phyloP scores from a whole-genome alignment of 2,329 filamentous ascomycete genomes.

The Gremmenia infestans region DNA sequence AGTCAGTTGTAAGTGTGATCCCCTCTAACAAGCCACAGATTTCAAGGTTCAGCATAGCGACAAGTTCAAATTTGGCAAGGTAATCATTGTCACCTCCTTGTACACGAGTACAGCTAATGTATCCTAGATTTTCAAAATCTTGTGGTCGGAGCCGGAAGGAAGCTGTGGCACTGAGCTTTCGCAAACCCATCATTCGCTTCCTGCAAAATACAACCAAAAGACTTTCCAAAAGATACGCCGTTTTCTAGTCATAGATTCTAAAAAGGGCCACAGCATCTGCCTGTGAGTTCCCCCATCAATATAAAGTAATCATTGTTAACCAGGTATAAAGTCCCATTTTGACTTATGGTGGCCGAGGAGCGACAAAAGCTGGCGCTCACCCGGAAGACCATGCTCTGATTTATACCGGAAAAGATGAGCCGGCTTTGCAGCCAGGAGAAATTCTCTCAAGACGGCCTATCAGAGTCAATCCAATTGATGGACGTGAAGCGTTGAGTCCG shows the following conservation, averaged over 20 bases:
- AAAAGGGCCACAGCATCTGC: conserved; percentile 12
- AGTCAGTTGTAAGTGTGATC: not conserved
- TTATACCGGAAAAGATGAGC: not conserved
- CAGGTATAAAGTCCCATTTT: conserved; percentile 16
- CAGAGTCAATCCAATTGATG: not conserved
- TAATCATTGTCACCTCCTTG: not conserved
- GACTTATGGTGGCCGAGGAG: conserved; percentile 14
- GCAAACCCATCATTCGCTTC: not conserved
- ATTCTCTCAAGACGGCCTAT: not conserved
- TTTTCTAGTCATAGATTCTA: conserved; percentile 5
- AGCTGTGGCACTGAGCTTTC: not conserved
- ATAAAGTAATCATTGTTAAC: not conserved
- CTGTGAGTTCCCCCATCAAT: conserved; percentile 8
- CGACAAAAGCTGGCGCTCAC: conserved; percentile 15
- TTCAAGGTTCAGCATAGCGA: not conserved
- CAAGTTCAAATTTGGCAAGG: not conserved
- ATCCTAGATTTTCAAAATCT: conserved; percentile 7
- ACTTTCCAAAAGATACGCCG: conserved; percentile 6
- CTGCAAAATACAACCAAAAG: not conserved
- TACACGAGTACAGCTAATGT: not conserved
- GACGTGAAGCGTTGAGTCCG: not conserved
- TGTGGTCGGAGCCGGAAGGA: conserved; percentile 6
- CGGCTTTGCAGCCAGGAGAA: not conserved
- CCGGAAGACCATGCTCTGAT: conserved; percentile 14
- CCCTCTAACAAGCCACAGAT: not conserved